Evolutionary conservation across 2,329 filamentous ascomycete genomes (phyloP), one percentile per base, ranked within the genome.

Genomic region (Fonsecaea erecta): DNA sequence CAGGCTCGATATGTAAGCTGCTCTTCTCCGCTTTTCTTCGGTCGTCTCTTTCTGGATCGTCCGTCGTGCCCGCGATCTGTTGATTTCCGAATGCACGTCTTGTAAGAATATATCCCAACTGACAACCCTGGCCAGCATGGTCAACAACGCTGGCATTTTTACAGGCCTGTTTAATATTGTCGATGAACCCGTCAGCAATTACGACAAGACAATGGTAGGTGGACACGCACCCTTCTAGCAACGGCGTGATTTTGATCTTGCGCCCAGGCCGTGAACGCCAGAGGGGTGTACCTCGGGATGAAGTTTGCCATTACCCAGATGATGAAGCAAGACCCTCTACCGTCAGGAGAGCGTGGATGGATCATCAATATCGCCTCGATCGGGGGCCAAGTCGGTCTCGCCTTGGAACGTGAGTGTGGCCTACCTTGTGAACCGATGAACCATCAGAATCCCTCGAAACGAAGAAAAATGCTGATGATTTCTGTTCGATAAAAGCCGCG

Each of bases 231-330:
- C 35, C 35, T 37, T 37, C 11, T 37, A 16, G 8, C 11, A 14
- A 14, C 35, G 4, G 35, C 35, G 35, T 37, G 35, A 37, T 14
- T 37, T 40, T n/a, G 37, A n/a, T 40, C 5, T 14, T 37, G n/a
- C 43, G 4, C 7, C 8, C 9, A 46, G 43, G 88, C 87, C 76
- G 95, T 97, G 82, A 97, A 97, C 79, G 93, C 96, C 77, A 97
- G 97, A 86, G 93, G 93, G 52, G 93, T 97, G 16, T 97, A 92
- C 92, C 97, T 87, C 77, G 93, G 93, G 66, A 89, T 88, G 85
- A 97, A 97, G 84, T 91, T 96, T 77, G 92, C 93, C 6, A 88
- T 97, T 32, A 37, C 37, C 2, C 65, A 67, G 35, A 65, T 68
- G 63, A 26, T 68, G 21, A 59, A 65, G 37, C 54, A 67, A 32